phyloP scores from a whole-genome alignment of 1,284 basidiomycete genomes.

The Cryptococcus sp. region DNA sequence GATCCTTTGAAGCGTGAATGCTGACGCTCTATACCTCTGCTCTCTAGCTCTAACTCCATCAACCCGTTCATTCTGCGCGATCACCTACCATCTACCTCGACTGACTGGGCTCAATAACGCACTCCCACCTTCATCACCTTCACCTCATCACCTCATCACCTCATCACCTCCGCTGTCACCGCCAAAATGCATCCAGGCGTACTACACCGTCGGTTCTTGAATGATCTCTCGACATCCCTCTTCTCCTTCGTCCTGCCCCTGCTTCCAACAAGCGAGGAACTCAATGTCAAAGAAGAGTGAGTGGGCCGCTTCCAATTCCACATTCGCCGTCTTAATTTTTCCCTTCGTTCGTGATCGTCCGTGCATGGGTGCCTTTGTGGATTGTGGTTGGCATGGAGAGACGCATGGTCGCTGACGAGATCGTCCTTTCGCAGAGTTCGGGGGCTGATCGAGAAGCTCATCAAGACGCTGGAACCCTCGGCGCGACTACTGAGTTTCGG shows the following conservation, averaged over 20 bases:
- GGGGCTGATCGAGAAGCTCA: constrained; percentile 89
- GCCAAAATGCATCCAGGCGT: constrained; percentile 49
- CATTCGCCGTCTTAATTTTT: background rate
- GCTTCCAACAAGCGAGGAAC: constrained; percentile 82
- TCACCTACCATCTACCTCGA: too few species aligned
- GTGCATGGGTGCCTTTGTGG: background rate
- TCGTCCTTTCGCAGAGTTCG: constrained; percentile 61
- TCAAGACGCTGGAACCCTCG: constrained; percentile 89
- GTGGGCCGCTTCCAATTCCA: constrained; percentile 17
- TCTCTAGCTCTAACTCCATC: too few species aligned
- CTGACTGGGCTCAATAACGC: too few species aligned
- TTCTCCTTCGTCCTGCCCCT: constrained; percentile 76
- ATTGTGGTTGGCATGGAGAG: background rate
- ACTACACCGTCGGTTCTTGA: constrained; percentile 51
- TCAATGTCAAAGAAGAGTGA: constrained; percentile 86
- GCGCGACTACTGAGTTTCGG: constrained; percentile 91
- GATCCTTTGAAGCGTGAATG: too few species aligned
- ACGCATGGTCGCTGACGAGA: background rate
- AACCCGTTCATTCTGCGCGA: too few species aligned
- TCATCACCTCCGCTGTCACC: background rate
- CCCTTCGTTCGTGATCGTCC: background rate
- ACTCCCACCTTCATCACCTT: background rate
- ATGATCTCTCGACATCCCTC: constrained; percentile 54
- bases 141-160: background rate
- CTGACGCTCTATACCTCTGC: too few species aligned